Evolutionary conservation across 306 rosid species (phyloP).

Genomic region (Quercus parvula): DNA sequence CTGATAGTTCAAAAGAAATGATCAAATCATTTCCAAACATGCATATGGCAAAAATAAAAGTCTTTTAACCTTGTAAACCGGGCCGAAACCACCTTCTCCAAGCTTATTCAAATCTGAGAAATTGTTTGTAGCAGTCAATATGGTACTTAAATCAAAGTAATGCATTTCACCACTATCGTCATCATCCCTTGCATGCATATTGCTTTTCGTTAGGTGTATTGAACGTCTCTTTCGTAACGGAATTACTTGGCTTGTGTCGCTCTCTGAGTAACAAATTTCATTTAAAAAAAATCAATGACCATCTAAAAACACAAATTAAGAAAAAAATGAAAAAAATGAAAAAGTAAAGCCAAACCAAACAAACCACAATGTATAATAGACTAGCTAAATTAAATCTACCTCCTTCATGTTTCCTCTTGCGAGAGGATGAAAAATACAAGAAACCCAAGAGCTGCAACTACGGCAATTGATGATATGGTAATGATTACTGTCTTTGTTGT

Average conservation of each 20-base stretch:
- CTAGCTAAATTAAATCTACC: too few relatives aligned
- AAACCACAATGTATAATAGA: too few relatives aligned
- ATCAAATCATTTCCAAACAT: background rate
- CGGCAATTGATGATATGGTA: constrained; percentile 4
- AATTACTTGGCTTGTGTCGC: background rate
- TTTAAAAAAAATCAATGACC: too few relatives aligned
- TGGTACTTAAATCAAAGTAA: constrained; percentile 1
- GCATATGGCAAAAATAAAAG: too few relatives aligned
- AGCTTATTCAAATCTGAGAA: constrained; percentile 27
- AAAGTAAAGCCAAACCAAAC: too few relatives aligned
- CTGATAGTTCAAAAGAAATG: too few relatives aligned
- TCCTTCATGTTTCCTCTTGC: background rate
- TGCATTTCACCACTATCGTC: constrained; percentile 11
- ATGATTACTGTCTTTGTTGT: background rate
- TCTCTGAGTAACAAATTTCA: background rate
- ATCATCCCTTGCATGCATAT: background rate
- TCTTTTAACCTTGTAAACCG: constrained; percentile 26
- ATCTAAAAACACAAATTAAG: too few relatives aligned
- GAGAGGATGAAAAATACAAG: background rate
- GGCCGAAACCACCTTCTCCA: constrained; percentile 31
- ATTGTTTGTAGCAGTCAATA: constrained; percentile 10
- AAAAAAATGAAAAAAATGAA: too few relatives aligned
- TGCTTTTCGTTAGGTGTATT: background rate
- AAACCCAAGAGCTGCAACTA: constrained; percentile 10
- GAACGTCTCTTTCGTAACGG: background rate